A percentile compares a stretch with the other conserved stretches of the same genome.
These are phyloP conservation scores for Lentinula guzmanii DNA, from an alignment of 768 basidiomycete species.

Conservation along the genomic window DNA sequence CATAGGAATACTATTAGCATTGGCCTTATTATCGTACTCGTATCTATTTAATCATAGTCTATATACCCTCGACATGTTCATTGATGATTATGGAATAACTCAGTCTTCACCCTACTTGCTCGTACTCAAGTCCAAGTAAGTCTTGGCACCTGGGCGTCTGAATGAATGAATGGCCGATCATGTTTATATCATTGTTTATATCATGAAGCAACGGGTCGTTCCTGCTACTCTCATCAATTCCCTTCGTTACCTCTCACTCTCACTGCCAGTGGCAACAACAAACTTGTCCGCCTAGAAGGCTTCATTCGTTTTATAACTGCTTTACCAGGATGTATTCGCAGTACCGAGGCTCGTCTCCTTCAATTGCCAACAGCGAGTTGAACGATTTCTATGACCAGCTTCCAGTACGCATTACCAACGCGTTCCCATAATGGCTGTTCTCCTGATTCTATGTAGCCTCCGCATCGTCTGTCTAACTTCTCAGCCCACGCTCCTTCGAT, in stretches of 20 bases:
- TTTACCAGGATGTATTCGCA: constrained; percentile 7
- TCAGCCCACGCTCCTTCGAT: not conserved
- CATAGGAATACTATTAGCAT: not conserved
- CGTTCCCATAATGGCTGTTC: not conserved
- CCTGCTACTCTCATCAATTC: not conserved
- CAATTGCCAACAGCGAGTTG: constrained; percentile 1
- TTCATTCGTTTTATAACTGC: not conserved
- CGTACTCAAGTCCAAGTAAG: too few species aligned
- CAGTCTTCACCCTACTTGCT: too few species aligned
- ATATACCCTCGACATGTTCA: not conserved
- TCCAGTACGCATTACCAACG: not conserved
- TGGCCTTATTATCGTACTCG: not conserved
- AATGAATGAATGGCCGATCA: too few species aligned
- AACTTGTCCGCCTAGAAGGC: not conserved
- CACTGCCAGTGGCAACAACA: not conserved
- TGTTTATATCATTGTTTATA: not conserved
- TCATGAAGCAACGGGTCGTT: not conserved
- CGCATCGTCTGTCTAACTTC: not conserved
- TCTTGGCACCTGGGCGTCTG: too few species aligned
- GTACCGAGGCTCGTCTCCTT: not conserved
- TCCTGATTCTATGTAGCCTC: not conserved
- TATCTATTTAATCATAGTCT: not conserved
- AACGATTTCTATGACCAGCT: constrained; percentile 3
- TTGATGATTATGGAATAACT: too few species aligned
- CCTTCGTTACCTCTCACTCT: not conserved